Evolutionary conservation across 805 yeast species (phyloP).

Genomic region (Clavispora carvajalis): DNA sequence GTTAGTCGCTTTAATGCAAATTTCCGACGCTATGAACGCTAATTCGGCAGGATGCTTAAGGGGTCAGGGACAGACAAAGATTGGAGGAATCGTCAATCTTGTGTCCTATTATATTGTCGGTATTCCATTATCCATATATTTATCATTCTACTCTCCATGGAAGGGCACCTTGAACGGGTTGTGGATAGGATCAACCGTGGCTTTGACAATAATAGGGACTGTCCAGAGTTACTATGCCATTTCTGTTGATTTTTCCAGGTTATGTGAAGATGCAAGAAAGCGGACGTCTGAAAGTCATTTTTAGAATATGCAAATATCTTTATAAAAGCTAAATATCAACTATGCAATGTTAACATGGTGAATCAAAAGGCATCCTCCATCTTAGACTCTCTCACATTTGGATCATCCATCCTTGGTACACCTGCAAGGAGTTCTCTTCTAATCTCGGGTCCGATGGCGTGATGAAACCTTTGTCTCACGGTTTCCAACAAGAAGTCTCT

Average conservation of each 20-base stretch:
- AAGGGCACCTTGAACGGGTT: constrained; percentile 52
- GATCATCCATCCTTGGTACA: constrained; percentile 46
- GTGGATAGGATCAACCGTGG: constrained; percentile 49
- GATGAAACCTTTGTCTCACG: constrained; percentile 83
- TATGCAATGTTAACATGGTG: constrained; percentile 1
- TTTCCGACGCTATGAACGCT: constrained; percentile 65
- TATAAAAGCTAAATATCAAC: neutral
- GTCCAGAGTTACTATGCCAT: constrained; percentile 38
- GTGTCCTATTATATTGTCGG: constrained; percentile 58
- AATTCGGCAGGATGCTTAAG: constrained; percentile 72
- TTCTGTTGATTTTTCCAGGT: constrained; percentile 30
- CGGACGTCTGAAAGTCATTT: constrained; percentile 21
- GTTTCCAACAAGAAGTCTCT: constrained; percentile 91
- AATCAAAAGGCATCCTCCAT: constrained; percentile 35
- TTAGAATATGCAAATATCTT: constrained; percentile 6
- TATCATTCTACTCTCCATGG: constrained; percentile 46
- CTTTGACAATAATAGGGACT: constrained; percentile 14
- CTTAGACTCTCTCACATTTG: constrained; percentile 23
- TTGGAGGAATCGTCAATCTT: constrained; percentile 56
- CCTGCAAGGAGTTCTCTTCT: constrained; percentile 92
- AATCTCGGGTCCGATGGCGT: constrained; percentile 86
- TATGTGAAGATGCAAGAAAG: constrained; percentile 35
- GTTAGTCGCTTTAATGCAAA: constrained; percentile 62
- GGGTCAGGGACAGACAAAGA: constrained; percentile 70
- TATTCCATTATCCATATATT: constrained; percentile 51